Conservation (phyloP, 192 early-diverging fungal genomes). For the Phycomyces nitens region DNA sequence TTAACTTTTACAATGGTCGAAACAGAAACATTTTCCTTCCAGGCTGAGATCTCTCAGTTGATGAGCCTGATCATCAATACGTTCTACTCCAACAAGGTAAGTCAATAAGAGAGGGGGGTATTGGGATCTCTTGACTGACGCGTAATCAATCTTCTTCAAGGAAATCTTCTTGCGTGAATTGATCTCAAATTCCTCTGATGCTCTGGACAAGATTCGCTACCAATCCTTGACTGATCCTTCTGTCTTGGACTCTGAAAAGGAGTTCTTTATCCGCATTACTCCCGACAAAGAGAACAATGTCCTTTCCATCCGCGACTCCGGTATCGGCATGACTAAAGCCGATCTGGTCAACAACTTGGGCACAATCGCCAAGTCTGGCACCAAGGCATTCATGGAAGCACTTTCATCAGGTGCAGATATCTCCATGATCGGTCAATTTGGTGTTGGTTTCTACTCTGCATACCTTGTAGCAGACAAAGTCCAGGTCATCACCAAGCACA, state of each 20-base stretch:
- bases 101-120: neutral
- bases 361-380: slow-evolving; percentile 99
- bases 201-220: slow-evolving; percentile 94
- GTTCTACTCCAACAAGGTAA: slow-evolving; percentile 93
- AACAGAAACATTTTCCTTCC: slow-evolving; percentile 83
- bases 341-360: slow-evolving; percentile 96
- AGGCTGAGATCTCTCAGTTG: slow-evolving; percentile 99
- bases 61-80: slow-evolving; percentile 99
- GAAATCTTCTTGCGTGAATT: slow-evolving; percentile 95
- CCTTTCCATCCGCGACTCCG: slow-evolving; percentile 77
- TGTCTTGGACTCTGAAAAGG: slow-evolving; percentile 87
- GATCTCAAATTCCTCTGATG: slow-evolving; percentile 78
- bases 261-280: slow-evolving; percentile 90
- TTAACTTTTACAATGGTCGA: slow-evolving; percentile 18
- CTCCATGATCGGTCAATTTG: slow-evolving; percentile 99
- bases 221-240: slow-evolving; percentile 90
- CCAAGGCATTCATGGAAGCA: slow-evolving; percentile 99
- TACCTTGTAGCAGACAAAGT: slow-evolving; percentile 99
- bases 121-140: neutral
- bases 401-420: slow-evolving; percentile 93
- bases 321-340: slow-evolving; percentile 94
- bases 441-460: slow-evolving; percentile 99
- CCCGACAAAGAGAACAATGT: slow-evolving; percentile 76
- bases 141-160: slow-evolving; percentile 7
- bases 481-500: slow-evolving; percentile 92